Conservation (phyloP, 176 grass and related monocot genomes). For the Avena sativa region DNA sequence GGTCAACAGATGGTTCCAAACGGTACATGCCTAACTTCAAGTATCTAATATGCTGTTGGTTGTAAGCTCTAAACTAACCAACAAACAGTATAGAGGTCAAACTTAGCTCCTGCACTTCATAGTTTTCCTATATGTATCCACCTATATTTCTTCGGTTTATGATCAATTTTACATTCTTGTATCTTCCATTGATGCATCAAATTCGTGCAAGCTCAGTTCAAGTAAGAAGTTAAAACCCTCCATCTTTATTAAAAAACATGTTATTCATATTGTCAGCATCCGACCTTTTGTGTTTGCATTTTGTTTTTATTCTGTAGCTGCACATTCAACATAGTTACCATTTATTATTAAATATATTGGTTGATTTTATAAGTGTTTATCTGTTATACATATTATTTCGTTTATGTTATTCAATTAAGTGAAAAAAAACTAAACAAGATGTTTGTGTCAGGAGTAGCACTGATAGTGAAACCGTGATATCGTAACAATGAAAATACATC, state of each 20-base stretch:
- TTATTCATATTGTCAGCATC: not conserved
- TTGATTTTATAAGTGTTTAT: constrained; percentile 8
- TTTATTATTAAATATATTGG: not conserved
- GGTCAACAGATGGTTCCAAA: constrained; percentile 43
- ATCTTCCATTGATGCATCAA: not conserved
- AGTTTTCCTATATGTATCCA: constrained; percentile 26
- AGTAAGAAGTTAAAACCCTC: not conserved
- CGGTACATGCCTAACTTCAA: constrained; percentile 52
- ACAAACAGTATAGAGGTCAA: not conserved
- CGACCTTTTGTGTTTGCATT: not conserved
- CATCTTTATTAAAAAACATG: not conserved
- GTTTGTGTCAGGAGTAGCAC: constrained; percentile 7
- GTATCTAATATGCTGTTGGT: constrained; percentile 32
- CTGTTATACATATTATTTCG: not conserved
- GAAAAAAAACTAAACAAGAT: not conserved
- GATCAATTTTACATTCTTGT: constrained; percentile 6
- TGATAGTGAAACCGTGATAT: constrained; percentile 14
- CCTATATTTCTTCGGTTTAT: constrained; percentile 3
- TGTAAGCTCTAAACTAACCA: constrained; percentile 28
- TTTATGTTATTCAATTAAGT: constrained; percentile 1
- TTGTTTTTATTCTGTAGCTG: not conserved
- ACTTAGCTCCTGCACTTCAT: not conserved
- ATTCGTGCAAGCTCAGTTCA: not conserved
- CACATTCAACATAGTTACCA: constrained; percentile 5
- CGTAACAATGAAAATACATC: constrained; percentile 38